Base-by-base conservation (phyloP, 345 rosid species). In the Euphorbia lathyris region DNA sequence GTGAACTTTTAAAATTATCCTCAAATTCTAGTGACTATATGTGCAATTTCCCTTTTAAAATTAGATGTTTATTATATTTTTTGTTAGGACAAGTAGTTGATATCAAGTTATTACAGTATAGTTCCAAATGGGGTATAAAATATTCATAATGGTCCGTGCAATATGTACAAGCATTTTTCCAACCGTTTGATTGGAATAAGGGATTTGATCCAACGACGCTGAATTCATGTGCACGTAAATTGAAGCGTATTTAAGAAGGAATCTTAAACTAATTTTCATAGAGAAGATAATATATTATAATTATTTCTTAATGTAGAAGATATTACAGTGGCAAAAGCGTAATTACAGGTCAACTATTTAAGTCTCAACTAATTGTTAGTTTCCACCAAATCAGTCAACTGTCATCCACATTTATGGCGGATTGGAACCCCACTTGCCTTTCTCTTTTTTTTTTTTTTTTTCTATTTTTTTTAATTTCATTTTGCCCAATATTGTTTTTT, bases 301-400 rank as follows among this genome's bases (percentile, higher is more conserved):
- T 22, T 38, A 5, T 63, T n/a, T 22, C 14, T 40, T 63, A 42
- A 13, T 42, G 22, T 4, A 59, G 42, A 29, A 59, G 63, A 59
- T 30, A 48, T 3, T 40, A 26, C 51, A 64, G 56, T 45, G 68
- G 56, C 56, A 64, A 47, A 14, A 26, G 45, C 10, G 68, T 64
- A 64, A 64, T 25, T 23, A 34, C 9, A 12, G 2, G 36, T 27
- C 10, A 64, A 45, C 36, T 14, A 4, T 7, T 16, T 16, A 63
- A 23, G 16, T 19, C 20, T 62, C 50, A 60, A 30, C 66, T 4
- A 40, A 4, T 58, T 29, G 3, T 30, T 47, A n/a, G 69, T 47
- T 26, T 65, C 58, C 70, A 32, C 59, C 27, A 11, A 51, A 51
- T 34, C 13, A 66, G n/a, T 66, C 58, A 51, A 51, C 59, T n/a